Percentiles rank a stretch among this genome's conserved stretches.
Evolutionary conservation across 768 basidiomycete species (phyloP).

Genomic region (Filobasidium floriforme): DNA sequence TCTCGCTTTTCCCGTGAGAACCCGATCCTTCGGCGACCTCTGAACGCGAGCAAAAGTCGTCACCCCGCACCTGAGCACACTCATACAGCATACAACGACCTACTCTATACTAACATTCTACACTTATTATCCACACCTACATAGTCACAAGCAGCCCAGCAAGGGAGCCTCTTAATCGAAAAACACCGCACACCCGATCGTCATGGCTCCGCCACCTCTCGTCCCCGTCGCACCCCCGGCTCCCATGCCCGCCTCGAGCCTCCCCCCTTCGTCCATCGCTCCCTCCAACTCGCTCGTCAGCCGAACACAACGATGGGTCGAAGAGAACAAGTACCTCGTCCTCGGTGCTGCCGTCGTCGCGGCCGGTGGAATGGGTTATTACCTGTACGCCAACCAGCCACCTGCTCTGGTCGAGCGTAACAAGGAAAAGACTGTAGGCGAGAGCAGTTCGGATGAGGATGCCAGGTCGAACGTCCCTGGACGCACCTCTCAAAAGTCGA

Average conservation of each 20-base stretch:
- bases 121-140: too few relatives aligned
- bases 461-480: slow-evolving; percentile 12
- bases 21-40: too few relatives aligned
- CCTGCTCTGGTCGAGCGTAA: not conserved
- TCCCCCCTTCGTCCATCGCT: slow-evolving; percentile 7
- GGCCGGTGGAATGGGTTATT: slow-evolving; percentile 68
- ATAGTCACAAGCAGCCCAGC: too few relatives aligned
- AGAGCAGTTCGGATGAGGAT: slow-evolving; percentile 20
- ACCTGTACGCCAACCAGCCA: slow-evolving; percentile 44
- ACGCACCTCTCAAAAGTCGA: slow-evolving; percentile 51
- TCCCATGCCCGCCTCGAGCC: slow-evolving; percentile 3
- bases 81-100: too few relatives aligned
- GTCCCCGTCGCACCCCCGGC: not conserved
- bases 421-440: slow-evolving; percentile 15
- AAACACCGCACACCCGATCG: not conserved
- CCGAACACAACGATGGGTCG: slow-evolving; percentile 36
- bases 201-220: slow-evolving; percentile 5
- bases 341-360: slow-evolving; percentile 63
- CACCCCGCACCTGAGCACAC: too few relatives aligned
- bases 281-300: slow-evolving; percentile 27
- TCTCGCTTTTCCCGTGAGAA: too few relatives aligned
- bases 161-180: not conserved
- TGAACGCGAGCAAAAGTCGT: too few relatives aligned
- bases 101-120: too few relatives aligned
- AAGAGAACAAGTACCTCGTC: slow-evolving; percentile 66